Percentiles rank a stretch among this genome's conserved stretches.
phyloP scores from a whole-genome alignment of 108 stramenopile genomes.

The Skeletonema menzelii region DNA sequence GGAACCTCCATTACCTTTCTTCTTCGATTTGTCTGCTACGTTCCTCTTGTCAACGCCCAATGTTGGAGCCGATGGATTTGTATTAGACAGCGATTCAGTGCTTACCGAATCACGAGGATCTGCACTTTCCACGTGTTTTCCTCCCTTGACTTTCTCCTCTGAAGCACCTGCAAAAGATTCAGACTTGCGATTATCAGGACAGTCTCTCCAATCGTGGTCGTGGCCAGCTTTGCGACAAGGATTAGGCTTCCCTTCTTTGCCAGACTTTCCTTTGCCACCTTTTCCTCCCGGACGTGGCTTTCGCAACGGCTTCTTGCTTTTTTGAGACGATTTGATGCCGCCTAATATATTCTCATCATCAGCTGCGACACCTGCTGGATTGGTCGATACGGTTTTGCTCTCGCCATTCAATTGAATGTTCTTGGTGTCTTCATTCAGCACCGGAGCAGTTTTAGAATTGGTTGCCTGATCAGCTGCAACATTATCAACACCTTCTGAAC shows the following conservation, averaged over 20 bases:
- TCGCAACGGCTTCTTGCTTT: slow-evolving; percentile 1
- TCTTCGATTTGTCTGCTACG: neutral
- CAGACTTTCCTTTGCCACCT: neutral
- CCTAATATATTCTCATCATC: neutral
- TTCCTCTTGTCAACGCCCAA: neutral
- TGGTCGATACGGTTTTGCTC: neutral
- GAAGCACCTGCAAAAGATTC: neutral
- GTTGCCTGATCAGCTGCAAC: neutral
- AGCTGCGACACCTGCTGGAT: neutral
- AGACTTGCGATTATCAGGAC: slow-evolving; percentile 1
- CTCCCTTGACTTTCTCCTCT: neutral
- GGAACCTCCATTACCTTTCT: neutral
- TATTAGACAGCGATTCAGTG: neutral
- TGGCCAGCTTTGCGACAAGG: neutral
- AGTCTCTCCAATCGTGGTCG: neutral
- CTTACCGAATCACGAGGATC: neutral
- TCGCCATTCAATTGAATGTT: neutral
- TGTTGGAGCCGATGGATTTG: neutral
- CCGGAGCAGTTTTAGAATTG: neutral
- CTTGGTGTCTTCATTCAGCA: neutral
- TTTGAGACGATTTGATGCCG: neutral
- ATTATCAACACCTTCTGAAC: neutral
- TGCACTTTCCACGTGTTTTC: neutral
- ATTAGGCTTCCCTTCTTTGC: neutral
- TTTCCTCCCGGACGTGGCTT: neutral